These are phyloP conservation scores for Simplicillium aogashimaense DNA, from an alignment of 2,329 filamentous ascomycete genomes.

Conservation along the genomic window DNA sequence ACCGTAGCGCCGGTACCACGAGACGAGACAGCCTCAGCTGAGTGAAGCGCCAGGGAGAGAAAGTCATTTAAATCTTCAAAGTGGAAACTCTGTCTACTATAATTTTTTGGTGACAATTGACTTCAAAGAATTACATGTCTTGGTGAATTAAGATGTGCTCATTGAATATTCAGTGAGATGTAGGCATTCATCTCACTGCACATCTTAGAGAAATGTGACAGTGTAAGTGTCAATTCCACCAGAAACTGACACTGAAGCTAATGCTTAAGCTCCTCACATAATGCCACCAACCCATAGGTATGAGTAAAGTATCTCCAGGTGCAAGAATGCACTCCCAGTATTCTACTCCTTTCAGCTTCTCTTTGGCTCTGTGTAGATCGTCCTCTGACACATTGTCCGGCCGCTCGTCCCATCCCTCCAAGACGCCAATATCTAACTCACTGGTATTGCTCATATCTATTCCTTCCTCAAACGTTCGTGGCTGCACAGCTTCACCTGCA, in stretches of 20 bases:
- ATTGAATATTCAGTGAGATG: too few species aligned
- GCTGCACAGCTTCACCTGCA: conserved; percentile 47
- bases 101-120: too few species aligned
- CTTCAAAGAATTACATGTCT: too few species aligned
- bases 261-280: conserved; percentile 79
- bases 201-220: too few species aligned
- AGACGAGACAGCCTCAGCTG: too few species aligned
- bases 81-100: too few species aligned
- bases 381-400: conserved; percentile 14
- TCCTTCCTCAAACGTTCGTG: conserved; percentile 53
- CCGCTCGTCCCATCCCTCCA: conserved; percentile 49
- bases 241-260: conserved; percentile 94
- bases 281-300: conserved; percentile 97
- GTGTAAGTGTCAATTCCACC: conserved; percentile 74
- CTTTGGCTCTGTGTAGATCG: conserved; percentile 27
- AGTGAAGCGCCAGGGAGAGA: too few species aligned
- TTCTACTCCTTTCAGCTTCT: conserved; percentile 45
- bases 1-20: too few species aligned
- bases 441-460: conserved; percentile 94
- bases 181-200: too few species aligned
- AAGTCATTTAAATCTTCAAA: too few species aligned
- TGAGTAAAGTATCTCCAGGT: conserved; percentile 77
- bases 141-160: too few species aligned
- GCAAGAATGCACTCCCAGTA: conserved; percentile 71
- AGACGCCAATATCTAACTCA: conserved; percentile 60